A percentile compares a stretch with the other conserved stretches of the same genome.
Conservation (phyloP, 306 rosid species). For the Arachis hypogaea region DNA sequence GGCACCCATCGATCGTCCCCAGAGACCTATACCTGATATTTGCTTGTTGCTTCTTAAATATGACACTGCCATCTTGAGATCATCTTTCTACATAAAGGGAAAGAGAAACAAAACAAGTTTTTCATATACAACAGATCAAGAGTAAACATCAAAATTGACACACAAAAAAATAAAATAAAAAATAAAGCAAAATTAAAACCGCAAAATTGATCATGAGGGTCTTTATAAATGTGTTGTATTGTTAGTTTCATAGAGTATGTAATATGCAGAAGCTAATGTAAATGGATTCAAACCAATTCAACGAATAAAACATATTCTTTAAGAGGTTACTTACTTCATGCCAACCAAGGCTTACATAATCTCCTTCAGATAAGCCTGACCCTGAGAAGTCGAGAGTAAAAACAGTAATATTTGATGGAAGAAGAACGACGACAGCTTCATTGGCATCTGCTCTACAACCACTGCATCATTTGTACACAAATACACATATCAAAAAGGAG, state of each 20-base stretch:
- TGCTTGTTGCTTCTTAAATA: constrained; percentile 82
- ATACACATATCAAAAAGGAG: constrained; percentile 20
- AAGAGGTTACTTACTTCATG: constrained; percentile 73
- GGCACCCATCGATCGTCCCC: constrained; percentile 99
- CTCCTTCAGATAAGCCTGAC: constrained; percentile 96
- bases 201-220: constrained; percentile 12
- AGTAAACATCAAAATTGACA: constrained; percentile 19
- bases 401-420: constrained; percentile 94
- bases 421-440: constrained; percentile 91
- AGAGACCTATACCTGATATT: constrained; percentile 81
- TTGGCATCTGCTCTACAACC: constrained; percentile 99
- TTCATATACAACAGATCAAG: not conserved
- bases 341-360: constrained; percentile 99
- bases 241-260: constrained; percentile 27
- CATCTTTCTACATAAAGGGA: constrained; percentile 67
- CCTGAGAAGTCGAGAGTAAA: constrained; percentile 98
- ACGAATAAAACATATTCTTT: constrained; percentile 24
- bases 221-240: constrained; percentile 2
- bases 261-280: constrained; percentile 33
- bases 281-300: constrained; percentile 33
- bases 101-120: constrained; percentile 33
- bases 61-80: constrained; percentile 83
- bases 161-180: no score
- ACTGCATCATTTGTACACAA: constrained; percentile 64
- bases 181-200: not conserved